phyloP scores from a whole-genome alignment of 108 stramenopile species.

The Cyclotella kingstonii region DNA sequence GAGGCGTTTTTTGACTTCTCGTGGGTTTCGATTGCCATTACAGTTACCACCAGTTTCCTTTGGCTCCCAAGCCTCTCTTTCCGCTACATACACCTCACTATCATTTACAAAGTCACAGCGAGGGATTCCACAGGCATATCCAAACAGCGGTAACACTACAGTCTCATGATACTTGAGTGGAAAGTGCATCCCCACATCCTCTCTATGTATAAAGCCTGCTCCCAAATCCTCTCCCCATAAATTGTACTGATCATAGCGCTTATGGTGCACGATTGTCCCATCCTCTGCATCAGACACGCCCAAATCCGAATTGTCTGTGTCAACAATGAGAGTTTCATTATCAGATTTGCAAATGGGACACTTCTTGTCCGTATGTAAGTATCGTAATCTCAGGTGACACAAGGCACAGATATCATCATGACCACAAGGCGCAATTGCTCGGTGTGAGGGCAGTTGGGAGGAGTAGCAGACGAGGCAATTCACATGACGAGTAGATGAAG shows the following conservation, averaged over 20 bases:
- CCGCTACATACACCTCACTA: conserved; percentile 31
- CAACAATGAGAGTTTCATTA: conserved; percentile 76
- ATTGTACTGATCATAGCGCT: conserved; percentile 58
- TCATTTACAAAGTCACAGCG: conserved; percentile 42
- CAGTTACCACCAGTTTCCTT: conserved; percentile 21
- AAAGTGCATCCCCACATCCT: conserved; percentile 83
- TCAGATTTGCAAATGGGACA: conserved; percentile 79
- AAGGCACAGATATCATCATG: conserved; percentile 82
- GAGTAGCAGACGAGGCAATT: conserved; percentile 78
- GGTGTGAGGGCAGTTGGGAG: conserved; percentile 39
- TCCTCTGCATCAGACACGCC: not conserved
- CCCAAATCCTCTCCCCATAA: conserved; percentile 69
- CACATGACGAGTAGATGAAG: conserved; percentile 5
- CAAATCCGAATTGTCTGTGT: conserved; percentile 12
- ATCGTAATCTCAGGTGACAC: conserved; percentile 72
- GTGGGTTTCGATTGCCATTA: conserved; percentile 4
- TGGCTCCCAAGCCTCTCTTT: conserved; percentile 4
- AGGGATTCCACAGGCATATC: conserved; percentile 51
- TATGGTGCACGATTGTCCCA: conserved; percentile 1
- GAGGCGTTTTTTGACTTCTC: conserved; percentile 30
- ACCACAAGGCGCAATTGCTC: conserved; percentile 64
- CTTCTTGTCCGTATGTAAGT: conserved; percentile 64
- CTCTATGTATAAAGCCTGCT: conserved; percentile 43
- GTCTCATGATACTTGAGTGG: conserved; percentile 49
- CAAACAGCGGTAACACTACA: conserved; percentile 63